A percentile compares a stretch with the other conserved stretches of the same genome.
These are phyloP conservation scores for Candida coquimbonensis DNA, from an alignment of 805 yeast genomes.

Conservation along the genomic window DNA sequence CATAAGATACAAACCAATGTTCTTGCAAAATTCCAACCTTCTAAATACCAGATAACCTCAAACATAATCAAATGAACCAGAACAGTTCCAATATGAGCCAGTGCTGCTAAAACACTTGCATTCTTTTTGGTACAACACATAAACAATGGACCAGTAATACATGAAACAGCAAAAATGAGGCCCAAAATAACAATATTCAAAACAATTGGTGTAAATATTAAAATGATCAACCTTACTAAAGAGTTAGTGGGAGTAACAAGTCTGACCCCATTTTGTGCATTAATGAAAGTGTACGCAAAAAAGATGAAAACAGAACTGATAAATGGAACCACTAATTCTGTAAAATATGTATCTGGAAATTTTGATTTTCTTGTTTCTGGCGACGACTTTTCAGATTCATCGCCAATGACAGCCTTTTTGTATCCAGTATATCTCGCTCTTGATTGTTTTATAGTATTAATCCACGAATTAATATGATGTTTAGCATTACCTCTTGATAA, in stretches of 20 bases:
- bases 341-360: conserved; percentile 65
- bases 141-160: conserved; percentile 42
- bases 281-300: conserved; percentile 71
- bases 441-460: conserved; percentile 60
- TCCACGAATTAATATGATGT: conserved; percentile 73
- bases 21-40: conserved; percentile 56
- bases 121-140: conserved; percentile 34
- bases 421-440: conserved; percentile 91
- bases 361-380: conserved; percentile 66
- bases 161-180: conserved; percentile 36
- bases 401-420: conserved; percentile 66
- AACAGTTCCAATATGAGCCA: conserved; percentile 49
- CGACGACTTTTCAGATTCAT: conserved; percentile 56
- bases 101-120: conserved; percentile 47
- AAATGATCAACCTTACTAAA: conserved; percentile 50
- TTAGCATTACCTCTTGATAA: conserved; percentile 69
- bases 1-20: conserved; percentile 58
- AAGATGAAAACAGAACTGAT: conserved; percentile 62
- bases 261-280: conserved; percentile 78
- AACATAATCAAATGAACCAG: conserved; percentile 47
- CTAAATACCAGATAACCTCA: conserved; percentile 60
- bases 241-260: conserved; percentile 47
- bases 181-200: conserved; percentile 27
- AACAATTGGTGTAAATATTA: conserved; percentile 43
- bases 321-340: conserved; percentile 73